Evolutionary conservation across 2,329 filamentous ascomycete species (phyloP), one percentile per base, ranked within the genome.

Genomic region (Kalaharituber pfeilii): DNA sequence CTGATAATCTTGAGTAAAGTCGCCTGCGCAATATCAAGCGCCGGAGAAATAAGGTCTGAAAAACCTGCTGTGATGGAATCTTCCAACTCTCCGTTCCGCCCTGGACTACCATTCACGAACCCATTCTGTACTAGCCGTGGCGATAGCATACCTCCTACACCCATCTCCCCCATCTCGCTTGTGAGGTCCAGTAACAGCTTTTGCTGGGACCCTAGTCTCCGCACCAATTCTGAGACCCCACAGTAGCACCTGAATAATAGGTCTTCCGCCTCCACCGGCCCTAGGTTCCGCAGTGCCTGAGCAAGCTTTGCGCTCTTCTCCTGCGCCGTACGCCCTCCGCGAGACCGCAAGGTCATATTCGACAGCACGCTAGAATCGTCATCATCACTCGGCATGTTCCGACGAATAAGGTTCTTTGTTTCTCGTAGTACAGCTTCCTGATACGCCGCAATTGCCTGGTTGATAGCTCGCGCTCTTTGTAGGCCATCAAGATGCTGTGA

Each of bases 121-220:
- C 58, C 55, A 44, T 56, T 58, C 29, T 60, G 58, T 49, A 57
- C 59, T 61, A 60, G 15, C 57, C 55, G 69, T 72, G 68, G 59
- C 56, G 61, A 55, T 64, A 64, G 51, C 53, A 63, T 59, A 27
- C 62, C 62, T 20, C 63, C 63, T 28, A 63, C 64, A 39, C 65
- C 64, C 22, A 60, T 65, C 30, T 74, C 70, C 13, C 76, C 73
- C 51, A 84, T 74, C 11, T 79, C 81, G 66, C 87, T 94, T 0
- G 88, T 49, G 47, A 94, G 84, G 67, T 98, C 91, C 8, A 98
- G 74, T n/a, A 98, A 70, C 8, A 96, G 81, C 67, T 98, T 98
- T 53, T 91, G 84, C 66, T 96, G 89, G 0, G 86, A 88, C 18
- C 86, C 86, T 6, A 95, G 71, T 63, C 91, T 77, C 54, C 91